Base-by-base conservation (phyloP, 208 protist species). In the Spongospora subterranea region DNA sequence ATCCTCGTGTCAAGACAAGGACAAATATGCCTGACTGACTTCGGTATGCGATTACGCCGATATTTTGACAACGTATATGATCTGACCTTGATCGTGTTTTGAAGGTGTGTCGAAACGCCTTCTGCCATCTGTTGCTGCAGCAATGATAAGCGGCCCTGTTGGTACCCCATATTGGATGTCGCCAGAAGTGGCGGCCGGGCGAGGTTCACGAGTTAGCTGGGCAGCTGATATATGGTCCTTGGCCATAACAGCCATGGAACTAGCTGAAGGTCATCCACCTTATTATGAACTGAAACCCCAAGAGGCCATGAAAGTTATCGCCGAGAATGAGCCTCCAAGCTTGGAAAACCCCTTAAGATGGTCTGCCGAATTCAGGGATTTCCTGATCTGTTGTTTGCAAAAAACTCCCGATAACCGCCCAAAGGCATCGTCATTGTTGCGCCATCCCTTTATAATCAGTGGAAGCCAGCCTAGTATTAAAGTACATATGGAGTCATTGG, bases 151-250 rank as follows among this genome's bases (percentile, higher is more conserved):
- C 24, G 71, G 71, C 13, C 71, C 71, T 6, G 89, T 92, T 24
- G 92, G 92, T 29, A 93, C 92, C 0, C 92, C 92, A 6, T 91
- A 93, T 50, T 94, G 91, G 91, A 94, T 94, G 93, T 89, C 92
- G 0, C 93, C 93, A 35, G 92, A 94, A 50, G 53, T 94, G 39
- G 93, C 94, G 39, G 24, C 35, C 24, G 50, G 65, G 13, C 24
- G 93, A 76, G 64, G 53, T 29, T 93, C 93, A n/a, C 93, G 93
- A 82, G 91, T 91, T 38, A 60, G 76, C 64, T 54, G 60, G 46
- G 46, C 88, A 40, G 88, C 91, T 17, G 93, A 94, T 88, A 93
- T 94, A 45, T 94, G 93, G 93, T 91, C 76, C 32, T 54, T 94
- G 35, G 93, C 92, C 1, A 94, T 94, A 64, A 94, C 90, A 11